Percentiles rank a stretch among this genome's conserved stretches.
Conservation (phyloP, 176 grass and related monocot species). For the Echinochloa phyllopogon region DNA sequence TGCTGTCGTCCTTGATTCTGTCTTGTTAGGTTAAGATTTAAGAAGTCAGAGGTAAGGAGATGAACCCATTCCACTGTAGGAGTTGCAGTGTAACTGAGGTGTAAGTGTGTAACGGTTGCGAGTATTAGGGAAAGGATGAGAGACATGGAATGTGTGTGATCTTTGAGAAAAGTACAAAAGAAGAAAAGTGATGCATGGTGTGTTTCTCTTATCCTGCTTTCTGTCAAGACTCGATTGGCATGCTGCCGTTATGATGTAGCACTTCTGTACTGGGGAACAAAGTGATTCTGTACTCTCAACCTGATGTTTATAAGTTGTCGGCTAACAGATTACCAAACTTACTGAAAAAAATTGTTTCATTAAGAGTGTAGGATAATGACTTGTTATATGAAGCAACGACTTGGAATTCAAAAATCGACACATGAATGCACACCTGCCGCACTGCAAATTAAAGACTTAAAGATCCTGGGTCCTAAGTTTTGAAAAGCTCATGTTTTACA, state of each 20-base stretch:
- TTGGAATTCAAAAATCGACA: neutral
- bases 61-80: conserved; percentile 38
- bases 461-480: neutral
- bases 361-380: neutral
- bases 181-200: conserved; percentile 41
- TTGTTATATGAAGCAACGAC: neutral
- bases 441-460: neutral
- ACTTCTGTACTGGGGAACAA: conserved; percentile 27
- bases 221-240: conserved; percentile 21
- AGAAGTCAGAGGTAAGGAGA: conserved; percentile 14
- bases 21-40: conserved; percentile 31
- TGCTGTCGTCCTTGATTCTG: conserved; percentile 24
- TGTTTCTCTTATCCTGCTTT: conserved; percentile 56
- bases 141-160: conserved; percentile 52
- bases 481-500: neutral
- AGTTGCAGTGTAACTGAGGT: conserved; percentile 36
- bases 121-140: conserved; percentile 35
- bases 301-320: conserved; percentile 32
- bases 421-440: neutral
- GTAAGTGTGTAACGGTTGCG: neutral
- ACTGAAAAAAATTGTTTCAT: neutral
- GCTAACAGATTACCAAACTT: conserved; percentile 9
- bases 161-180: conserved; percentile 26
- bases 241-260: conserved; percentile 32
- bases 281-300: conserved; percentile 22